Percentiles rank a stretch among this genome's conserved stretches.
These are phyloP conservation scores for Lodderomyces beijingensis DNA, from an alignment of 1,139 yeast genomes.

Conservation along the genomic window DNA sequence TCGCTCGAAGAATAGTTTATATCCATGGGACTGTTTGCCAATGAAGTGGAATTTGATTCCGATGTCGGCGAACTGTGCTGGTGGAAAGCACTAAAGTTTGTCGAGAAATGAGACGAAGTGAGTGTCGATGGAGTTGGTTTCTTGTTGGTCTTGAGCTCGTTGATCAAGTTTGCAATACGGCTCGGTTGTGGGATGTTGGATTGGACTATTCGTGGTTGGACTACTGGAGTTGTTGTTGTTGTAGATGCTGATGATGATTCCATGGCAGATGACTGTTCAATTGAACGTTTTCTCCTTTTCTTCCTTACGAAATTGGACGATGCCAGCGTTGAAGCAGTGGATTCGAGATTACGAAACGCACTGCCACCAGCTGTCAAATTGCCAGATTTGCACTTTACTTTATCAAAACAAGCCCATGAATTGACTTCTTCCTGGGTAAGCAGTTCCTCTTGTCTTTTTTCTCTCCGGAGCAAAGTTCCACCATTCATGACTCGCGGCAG, in stretches of 20 bases:
- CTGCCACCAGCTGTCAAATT: constrained; percentile 9
- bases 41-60: background rate
- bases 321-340: no score
- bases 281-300: constrained; percentile 21
- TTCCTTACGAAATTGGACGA: no score
- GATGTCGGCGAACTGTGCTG: background rate
- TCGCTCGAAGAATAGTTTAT: background rate
- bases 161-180: constrained; percentile 24
- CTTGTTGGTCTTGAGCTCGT: constrained; percentile 19
- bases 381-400: constrained; percentile 21
- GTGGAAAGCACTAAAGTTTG: background rate
- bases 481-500: constrained; percentile 31
- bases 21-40: background rate
- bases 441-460: constrained; percentile 25
- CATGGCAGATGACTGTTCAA: constrained; percentile 4
- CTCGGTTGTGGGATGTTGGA: constrained; percentile 5
- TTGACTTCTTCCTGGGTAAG: constrained; percentile 34
- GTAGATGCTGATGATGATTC: constrained; percentile 1
- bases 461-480: constrained; percentile 37
- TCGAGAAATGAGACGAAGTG: background rate
- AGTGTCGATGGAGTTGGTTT: no score
- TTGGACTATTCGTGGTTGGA: no score
- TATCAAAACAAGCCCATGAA: constrained; percentile 40
- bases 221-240: background rate
- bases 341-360: no score